phyloP scores from a whole-genome alignment of 1,284 basidiomycete species.

The Microbotryum intermedium region DNA sequence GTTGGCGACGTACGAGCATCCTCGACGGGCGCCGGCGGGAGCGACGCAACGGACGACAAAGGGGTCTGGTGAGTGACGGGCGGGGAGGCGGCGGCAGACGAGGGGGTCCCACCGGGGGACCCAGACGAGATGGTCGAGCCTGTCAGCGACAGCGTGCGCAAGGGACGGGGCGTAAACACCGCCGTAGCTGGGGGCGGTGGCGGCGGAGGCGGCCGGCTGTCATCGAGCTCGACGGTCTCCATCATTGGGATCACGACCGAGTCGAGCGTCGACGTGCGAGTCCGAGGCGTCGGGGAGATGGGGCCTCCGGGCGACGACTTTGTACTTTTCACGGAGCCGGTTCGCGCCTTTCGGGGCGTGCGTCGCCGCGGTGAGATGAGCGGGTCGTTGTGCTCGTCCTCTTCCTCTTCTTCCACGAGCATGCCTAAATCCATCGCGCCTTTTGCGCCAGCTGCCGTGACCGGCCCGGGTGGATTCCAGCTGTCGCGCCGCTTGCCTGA shows the following conservation, averaged over 20 bases:
- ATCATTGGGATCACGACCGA: neutral
- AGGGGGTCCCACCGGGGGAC: too few relatives aligned
- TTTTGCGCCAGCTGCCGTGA: slow-evolving; percentile 10
- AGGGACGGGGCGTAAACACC: neutral
- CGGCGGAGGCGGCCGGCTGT: neutral
- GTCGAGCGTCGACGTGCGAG: neutral
- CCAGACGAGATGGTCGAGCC: too few relatives aligned
- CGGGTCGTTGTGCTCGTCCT: slow-evolving; percentile 19
- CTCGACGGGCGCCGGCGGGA: neutral
- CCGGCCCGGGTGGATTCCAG: slow-evolving; percentile 16
- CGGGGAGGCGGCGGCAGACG: neutral
- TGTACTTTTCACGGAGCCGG: neutral
- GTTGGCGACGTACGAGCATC: slow-evolving; percentile 3
- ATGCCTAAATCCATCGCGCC: slow-evolving; percentile 27
- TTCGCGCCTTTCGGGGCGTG: slow-evolving; percentile 14
- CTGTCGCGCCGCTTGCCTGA: slow-evolving; percentile 13
- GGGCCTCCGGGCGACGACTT: too few relatives aligned
- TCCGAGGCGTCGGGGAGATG: too few relatives aligned
- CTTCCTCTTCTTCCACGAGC: slow-evolving; percentile 29
- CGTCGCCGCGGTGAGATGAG: slow-evolving; percentile 4
- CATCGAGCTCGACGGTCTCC: neutral
- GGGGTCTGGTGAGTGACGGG: neutral
- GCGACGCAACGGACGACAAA: neutral
- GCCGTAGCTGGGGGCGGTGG: neutral
- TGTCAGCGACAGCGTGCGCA: neutral